Base-by-base conservation (phyloP, 768 basidiomycete species). In the Calocybe gangraenosa region DNA sequence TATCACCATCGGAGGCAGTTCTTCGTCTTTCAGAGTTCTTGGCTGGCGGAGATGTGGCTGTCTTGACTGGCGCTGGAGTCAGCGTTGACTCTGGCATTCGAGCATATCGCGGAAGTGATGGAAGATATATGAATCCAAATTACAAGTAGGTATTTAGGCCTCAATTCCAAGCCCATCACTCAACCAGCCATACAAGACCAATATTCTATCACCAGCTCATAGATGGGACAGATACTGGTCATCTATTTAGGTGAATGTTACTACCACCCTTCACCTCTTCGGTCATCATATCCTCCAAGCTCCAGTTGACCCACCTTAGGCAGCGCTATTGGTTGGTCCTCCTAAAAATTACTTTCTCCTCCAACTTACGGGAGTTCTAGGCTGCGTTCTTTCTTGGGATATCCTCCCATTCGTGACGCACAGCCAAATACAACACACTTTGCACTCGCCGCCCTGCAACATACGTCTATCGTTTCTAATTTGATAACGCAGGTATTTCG, bases 71-170 rank as follows among this genome's bases (percentile, higher is more conserved):
- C 2, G 95, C 95, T 0, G 95, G 95, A 6, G 89, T 96, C 52
- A 90, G 87, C 61, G 93, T 97, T 21, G 95, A 97, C 63, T 91
- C 87, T 20, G 95, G 95, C 36, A 95, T 98, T 49, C 74, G 91
- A 53, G 92, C 93, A n/a, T 96, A 97, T 65, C 71, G 93, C 46
- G 93, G 93, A 31, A 61, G 71, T 49, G 88, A 94, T 58, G 93
- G 93, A 13, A 70, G 84, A 51, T 92, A 92, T 64, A 80, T 88
- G 79, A 89, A 92, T 57, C 88, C 87, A n/a, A 85, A 91, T 62
- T 91, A 88, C 71, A 84, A 82, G 87, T 89, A 56, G 53, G 78
- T 61, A 20, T 17, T 28, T 34, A 25, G 21, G 40, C 13, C 21
- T 46, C n/a, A n/a, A n/a, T n/a, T n/a, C n/a, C n/a, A n/a, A n/a